phyloP scores from a whole-genome alignment of 257 asterid genomes.

The Plantago elongata region DNA sequence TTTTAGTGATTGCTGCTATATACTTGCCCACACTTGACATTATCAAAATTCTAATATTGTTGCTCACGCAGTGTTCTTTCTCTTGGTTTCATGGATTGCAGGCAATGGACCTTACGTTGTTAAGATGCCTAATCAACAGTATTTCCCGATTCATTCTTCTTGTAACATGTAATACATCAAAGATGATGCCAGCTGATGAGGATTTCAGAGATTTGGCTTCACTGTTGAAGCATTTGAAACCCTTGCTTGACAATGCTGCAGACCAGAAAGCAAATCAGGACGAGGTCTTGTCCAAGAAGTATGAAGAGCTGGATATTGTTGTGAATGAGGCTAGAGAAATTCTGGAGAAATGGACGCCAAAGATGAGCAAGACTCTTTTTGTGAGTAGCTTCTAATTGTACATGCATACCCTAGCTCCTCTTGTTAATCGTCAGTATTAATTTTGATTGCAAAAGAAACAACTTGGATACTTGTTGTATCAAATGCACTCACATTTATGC shows the following conservation, averaged over 20 bases:
- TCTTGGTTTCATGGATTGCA: constrained; percentile 26
- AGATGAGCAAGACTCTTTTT: constrained; percentile 80
- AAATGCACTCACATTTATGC: neutral
- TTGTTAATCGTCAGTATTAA: constrained; percentile 4
- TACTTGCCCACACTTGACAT: neutral
- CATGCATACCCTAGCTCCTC: neutral
- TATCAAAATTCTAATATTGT: neutral
- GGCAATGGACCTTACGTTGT: constrained; percentile 74
- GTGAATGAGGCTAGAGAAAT: constrained; percentile 83
- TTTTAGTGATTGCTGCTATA: neutral
- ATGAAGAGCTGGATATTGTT: constrained; percentile 71
- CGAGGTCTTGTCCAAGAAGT: constrained; percentile 48
- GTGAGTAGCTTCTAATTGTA: constrained; percentile 44
- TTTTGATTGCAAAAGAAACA: neutral
- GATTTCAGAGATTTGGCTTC: constrained; percentile 50
- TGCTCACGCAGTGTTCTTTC: neutral
- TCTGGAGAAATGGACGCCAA: constrained; percentile 88
- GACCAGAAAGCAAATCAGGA: constrained; percentile 40
- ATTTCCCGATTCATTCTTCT: constrained; percentile 87
- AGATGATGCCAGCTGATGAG: constrained; percentile 59
- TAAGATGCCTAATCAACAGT: constrained; percentile 78
- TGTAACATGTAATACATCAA: constrained; percentile 54
- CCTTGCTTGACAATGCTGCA: constrained; percentile 54
- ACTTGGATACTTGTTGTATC: too few relatives aligned
- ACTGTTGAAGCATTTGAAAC: constrained; percentile 66